Base-by-base conservation (phyloP, 176 grass and related monocot genomes). In the Dendrocalamus sinicus region DNA sequence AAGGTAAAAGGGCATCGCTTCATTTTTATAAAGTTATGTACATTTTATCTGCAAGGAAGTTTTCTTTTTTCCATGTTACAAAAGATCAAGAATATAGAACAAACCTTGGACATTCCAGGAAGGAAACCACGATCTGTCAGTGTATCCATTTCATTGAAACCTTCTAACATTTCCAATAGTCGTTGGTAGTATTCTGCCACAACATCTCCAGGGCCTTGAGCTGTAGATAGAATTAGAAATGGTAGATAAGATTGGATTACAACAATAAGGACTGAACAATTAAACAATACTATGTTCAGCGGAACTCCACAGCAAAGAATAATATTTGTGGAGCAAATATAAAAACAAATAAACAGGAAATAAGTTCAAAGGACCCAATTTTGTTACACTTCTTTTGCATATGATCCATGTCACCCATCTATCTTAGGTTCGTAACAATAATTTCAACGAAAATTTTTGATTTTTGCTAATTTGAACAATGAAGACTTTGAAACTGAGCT, bases 91-190 rank as follows among this genome's bases (percentile, higher is more conserved):
- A 60, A 4, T 11, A 11, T 60, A 59, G 8, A n/a, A 59, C 55
- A 60, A 67, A 91, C 94, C 91, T 92, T 97, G 63, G 90, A 89
- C 74, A 94, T 44, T 70, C 88, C 88, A 87, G 90, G 92, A 84
- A 97, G 92, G 68, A 90, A 97, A 81, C 90, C 88, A 44, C 58
- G 84, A 9, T 97, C 81, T 55, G 88, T 79, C 64, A 94, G 86
- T 15, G 90, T 83, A 89, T 97, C 89, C 95, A 97, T 97, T 88
- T 97, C 92, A 87, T 85, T 86, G 80, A 97, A 97, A 67, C 88
- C 74, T 77, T 94, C 92, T 12, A 97, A 59, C 88, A 94, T 94
- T 90, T 94, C 88, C 60, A 80, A 72, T 59, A 94, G 95, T 46
- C 94, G 92, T 51, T 94, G 86, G 72, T 92, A 97, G 73, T 91